Evolutionary conservation across 768 basidiomycete genomes (phyloP), one percentile per base, ranked within the genome.

Genomic region (Hysterangium stoloniferum): DNA sequence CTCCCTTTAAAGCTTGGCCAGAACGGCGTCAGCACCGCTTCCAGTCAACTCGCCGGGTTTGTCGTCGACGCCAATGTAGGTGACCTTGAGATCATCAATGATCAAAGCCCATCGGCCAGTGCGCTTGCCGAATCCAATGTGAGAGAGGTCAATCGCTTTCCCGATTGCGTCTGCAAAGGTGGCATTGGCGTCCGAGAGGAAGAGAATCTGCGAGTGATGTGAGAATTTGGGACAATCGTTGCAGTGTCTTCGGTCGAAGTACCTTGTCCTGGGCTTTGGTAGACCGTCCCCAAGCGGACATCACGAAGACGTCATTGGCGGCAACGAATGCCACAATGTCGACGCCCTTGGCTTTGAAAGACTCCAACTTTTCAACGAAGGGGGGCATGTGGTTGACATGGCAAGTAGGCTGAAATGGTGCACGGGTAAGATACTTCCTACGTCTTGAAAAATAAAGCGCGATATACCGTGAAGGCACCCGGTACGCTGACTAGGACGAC

Each of bases 401-500:
- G 74, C 84, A 58, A 29, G 71, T 71, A 0, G 69, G 71, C 66
- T 70, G 41, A 9, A 24, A 31, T 25, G 27, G n/a, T n/a, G n/a
- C n/a, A n/a, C n/a, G n/a, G n/a, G n/a, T n/a, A n/a, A n/a, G n/a
- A n/a, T n/a, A n/a, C n/a, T 19, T 27, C n/a, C 22, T 37, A 28
- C 31, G 20, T n/a, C n/a, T n/a, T n/a, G n/a, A n/a, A n/a, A n/a
- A n/a, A n/a, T n/a, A n/a, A n/a, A n/a, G n/a, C n/a, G n/a, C n/a
- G n/a, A 54, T 80, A 53, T 55, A 86, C 86, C 13, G 86, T 86
- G 70, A 88, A 87, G 13, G 86, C 84, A 40, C 87, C 87, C 15
- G 86, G 87, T 29, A 88, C 84, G 51, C 84, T 71, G 63, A 90
- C 74, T 46, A 89, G 60, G 32, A 89, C 82, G 45, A 90, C 84